Conservation (phyloP, 2,329 filamentous ascomycete genomes). For the Stachybotrys chlorohalonatus region DNA sequence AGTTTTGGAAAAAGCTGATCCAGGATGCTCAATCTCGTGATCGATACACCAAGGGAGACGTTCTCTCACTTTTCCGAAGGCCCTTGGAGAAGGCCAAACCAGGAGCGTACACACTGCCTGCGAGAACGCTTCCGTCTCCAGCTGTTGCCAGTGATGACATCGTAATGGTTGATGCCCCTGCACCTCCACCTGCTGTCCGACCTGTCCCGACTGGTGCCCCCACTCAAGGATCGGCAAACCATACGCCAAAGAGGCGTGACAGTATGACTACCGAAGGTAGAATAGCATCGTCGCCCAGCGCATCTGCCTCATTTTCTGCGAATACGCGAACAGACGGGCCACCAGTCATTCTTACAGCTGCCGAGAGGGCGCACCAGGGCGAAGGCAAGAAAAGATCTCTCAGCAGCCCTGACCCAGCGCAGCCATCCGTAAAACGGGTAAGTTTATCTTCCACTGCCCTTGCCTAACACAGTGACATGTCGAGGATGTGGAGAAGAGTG, state of each 20-base stretch:
- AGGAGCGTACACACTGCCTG: constrained; percentile 9
- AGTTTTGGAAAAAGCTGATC: constrained; percentile 85
- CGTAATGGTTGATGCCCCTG: constrained; percentile 9
- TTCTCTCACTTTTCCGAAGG: constrained; percentile 38
- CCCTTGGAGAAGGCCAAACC: constrained; percentile 28
- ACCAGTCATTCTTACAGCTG: constrained; percentile 31
- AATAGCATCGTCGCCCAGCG: background rate
- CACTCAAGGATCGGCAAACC: background rate
- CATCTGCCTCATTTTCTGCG: background rate
- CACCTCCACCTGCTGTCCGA: background rate
- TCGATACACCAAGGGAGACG: constrained; percentile 63
- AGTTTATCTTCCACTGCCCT: constrained; percentile 11
- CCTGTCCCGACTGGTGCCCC: constrained; percentile 4
- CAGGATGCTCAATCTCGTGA: constrained; percentile 68
- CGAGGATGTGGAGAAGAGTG: background rate
- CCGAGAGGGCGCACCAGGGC: constrained; percentile 6
- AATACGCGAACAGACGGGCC: constrained; percentile 17
- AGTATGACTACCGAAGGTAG: background rate
- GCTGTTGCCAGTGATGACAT: constrained; percentile 7
- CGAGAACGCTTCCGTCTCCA: background rate
- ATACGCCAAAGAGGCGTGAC: background rate
- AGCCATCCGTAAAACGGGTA: constrained; percentile 31
- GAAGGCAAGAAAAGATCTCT: constrained; percentile 33
- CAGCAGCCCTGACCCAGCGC: constrained; percentile 23
- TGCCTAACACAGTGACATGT: background rate